Percentiles rank a stretch among this genome's conserved stretches.
phyloP scores from a whole-genome alignment of 2,329 filamentous ascomycete species.

The Phymatotrichopsis omnivora region DNA sequence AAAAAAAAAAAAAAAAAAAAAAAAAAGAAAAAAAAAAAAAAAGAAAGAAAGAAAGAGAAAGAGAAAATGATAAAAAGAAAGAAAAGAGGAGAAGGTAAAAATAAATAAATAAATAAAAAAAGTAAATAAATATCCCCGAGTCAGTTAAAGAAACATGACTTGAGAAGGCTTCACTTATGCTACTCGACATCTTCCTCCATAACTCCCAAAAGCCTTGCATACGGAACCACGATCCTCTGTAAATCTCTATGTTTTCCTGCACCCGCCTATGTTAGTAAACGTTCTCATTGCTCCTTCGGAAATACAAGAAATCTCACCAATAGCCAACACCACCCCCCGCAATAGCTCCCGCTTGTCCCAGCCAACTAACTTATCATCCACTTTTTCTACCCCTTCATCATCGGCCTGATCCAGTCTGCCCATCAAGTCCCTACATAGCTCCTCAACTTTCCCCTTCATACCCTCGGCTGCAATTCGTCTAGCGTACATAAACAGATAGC shows the following conservation, averaged over 20 bases:
- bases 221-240: constrained; percentile 88
- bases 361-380: constrained; percentile 60
- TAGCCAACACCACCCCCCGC: constrained; percentile 81
- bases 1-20: no score
- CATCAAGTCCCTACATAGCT: constrained; percentile 71
- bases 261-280: constrained; percentile 34
- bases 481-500: constrained; percentile 97
- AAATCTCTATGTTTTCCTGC: constrained; percentile 89
- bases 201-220: constrained; percentile 44
- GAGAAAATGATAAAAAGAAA: neutral
- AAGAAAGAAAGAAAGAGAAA: neutral
- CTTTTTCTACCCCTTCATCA: constrained; percentile 46
- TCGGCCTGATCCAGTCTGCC: constrained; percentile 55
- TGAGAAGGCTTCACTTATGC: no score
- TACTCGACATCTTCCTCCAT: constrained; percentile 23
- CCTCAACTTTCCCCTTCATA: constrained; percentile 78
- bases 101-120: neutral
- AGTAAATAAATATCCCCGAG: neutral
- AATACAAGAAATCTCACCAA: constrained; percentile 53
- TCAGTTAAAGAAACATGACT: neutral
- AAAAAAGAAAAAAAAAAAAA: no score
- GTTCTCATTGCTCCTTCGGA: constrained; percentile 16
- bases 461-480: constrained; percentile 90
- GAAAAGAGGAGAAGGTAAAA: neutral
- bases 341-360: constrained; percentile 83